Conservation (phyloP, 2,329 filamentous ascomycete genomes). For the Annulohypoxylon truncatum region DNA sequence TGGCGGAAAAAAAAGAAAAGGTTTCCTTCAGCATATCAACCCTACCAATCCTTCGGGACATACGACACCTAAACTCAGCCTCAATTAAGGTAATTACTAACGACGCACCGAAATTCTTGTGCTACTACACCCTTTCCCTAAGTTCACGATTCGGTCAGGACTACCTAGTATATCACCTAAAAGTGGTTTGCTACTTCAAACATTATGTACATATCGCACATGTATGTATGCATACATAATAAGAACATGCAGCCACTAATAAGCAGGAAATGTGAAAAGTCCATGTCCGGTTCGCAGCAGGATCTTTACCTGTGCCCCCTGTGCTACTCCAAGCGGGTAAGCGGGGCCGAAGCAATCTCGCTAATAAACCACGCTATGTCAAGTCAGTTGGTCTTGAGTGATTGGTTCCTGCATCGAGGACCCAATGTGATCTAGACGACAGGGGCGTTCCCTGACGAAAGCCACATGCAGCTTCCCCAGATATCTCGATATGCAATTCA, state of each 20-base stretch:
- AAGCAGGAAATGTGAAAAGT: slow-evolving; percentile 1
- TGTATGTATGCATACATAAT: not conserved
- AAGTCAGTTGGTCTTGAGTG: slow-evolving; percentile 19
- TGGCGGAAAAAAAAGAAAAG: not conserved
- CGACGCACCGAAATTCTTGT: not conserved
- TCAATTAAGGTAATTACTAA: slow-evolving; percentile 19
- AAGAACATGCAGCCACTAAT: slow-evolving; percentile 4
- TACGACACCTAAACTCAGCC: slow-evolving; percentile 2
- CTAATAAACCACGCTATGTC: slow-evolving; percentile 28
- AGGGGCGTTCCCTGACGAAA: slow-evolving; percentile 18
- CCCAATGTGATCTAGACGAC: slow-evolving; percentile 8
- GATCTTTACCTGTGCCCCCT: slow-evolving; percentile 30
- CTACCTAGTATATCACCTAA: not conserved
- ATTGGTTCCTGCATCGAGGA: slow-evolving; percentile 35
- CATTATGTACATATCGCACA: not conserved
- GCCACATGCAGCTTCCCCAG: slow-evolving; percentile 36
- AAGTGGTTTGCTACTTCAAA: not conserved
- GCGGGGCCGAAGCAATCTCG: slow-evolving; percentile 36
- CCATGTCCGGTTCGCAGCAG: slow-evolving; percentile 26
- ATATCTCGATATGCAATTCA: slow-evolving; percentile 34
- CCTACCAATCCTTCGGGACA: slow-evolving; percentile 9
- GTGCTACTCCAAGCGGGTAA: slow-evolving; percentile 14
- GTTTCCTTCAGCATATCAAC: slow-evolving; percentile 16
- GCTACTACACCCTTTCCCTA: not conserved
- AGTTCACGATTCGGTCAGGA: slow-evolving; percentile 3